Conservation (phyloP, 352 stramenopile species). For the Blastocystis sp. region DNA sequence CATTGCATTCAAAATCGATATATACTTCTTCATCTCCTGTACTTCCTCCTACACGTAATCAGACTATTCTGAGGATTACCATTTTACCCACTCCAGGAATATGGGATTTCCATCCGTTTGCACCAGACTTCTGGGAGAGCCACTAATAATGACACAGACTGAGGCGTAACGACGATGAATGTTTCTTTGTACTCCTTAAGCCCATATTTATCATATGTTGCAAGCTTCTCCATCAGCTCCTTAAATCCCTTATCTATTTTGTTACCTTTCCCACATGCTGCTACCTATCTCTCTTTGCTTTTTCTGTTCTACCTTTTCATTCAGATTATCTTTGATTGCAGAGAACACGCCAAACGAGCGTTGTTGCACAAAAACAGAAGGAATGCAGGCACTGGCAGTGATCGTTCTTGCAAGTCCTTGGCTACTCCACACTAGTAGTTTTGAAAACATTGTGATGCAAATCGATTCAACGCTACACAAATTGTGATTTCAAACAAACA, state of each 20-base stretch:
- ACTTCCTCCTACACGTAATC: conserved; percentile 30
- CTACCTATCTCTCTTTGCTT: conserved; percentile 16
- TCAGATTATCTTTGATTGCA: conserved; percentile 26
- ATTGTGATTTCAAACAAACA: conserved; percentile 57
- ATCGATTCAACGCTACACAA: not conserved
- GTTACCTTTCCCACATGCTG: not conserved
- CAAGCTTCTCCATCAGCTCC: conserved; percentile 42
- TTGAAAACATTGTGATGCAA: not conserved
- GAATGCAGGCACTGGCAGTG: not conserved
- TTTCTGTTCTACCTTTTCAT: conserved; percentile 12
- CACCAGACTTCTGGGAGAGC: conserved; percentile 34
- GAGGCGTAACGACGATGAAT: not conserved
- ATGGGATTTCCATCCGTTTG: conserved; percentile 56
- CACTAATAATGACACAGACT: conserved; percentile 15
- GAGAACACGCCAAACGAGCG: conserved; percentile 58
- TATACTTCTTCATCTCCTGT: conserved; percentile 58
- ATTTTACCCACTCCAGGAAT: conserved; percentile 52
- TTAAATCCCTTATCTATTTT: conserved; percentile 44
- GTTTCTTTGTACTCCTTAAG: conserved; percentile 57
- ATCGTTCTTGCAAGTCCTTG: not conserved
- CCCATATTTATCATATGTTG: conserved; percentile 11
- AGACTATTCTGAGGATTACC: not conserved
- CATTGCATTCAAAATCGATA: conserved; percentile 55
- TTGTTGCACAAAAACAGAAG: not conserved
- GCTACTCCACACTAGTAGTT: not conserved